These are phyloP conservation scores for Pyrus bretschneideri DNA, from an alignment of 306 rosid genomes.

Conservation along the genomic window DNA sequence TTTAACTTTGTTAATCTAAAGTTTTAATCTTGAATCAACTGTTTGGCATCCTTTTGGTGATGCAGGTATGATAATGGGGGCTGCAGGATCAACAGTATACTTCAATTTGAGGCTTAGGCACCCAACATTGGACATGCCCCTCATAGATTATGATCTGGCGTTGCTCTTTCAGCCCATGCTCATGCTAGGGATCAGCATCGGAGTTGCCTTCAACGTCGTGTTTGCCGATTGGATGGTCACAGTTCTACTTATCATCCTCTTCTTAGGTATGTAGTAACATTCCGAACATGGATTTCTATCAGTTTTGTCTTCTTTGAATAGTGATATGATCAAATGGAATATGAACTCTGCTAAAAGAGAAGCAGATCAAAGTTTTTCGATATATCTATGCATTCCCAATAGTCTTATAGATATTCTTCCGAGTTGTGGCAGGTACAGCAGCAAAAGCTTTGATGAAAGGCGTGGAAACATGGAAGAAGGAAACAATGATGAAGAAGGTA, in stretches of 20 bases:
- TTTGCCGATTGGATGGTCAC: conserved; percentile 90
- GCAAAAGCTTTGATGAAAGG: conserved; percentile 68
- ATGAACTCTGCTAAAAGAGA: not conserved
- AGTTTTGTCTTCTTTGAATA: not conserved
- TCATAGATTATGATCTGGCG: conserved; percentile 67
- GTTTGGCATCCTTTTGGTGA: too few relatives aligned
- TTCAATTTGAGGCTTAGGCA: conserved; percentile 64
- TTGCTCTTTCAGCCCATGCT: conserved; percentile 68
- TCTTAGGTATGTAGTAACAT: conserved; percentile 36
- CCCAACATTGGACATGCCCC: conserved; percentile 66
- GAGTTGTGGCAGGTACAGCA: conserved; percentile 49
- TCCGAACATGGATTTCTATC: not conserved
- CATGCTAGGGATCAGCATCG: conserved; percentile 83
- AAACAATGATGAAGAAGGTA: conserved; percentile 53
- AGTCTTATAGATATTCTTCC: not conserved
- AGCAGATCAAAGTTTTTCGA: not conserved
- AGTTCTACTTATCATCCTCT: conserved; percentile 60
- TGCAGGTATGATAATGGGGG: conserved; percentile 85
- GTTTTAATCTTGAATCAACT: not conserved
- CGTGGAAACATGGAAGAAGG: conserved; percentile 68
- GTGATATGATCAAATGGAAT: not conserved
- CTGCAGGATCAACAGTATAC: conserved; percentile 70
- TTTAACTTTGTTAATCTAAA: not conserved
- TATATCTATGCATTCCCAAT: not conserved
- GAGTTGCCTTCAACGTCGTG: conserved; percentile 71